These are phyloP conservation scores for Trichomonascaceae sp. DNA, from an alignment of 1,139 yeast genomes.

Conservation along the genomic window DNA sequence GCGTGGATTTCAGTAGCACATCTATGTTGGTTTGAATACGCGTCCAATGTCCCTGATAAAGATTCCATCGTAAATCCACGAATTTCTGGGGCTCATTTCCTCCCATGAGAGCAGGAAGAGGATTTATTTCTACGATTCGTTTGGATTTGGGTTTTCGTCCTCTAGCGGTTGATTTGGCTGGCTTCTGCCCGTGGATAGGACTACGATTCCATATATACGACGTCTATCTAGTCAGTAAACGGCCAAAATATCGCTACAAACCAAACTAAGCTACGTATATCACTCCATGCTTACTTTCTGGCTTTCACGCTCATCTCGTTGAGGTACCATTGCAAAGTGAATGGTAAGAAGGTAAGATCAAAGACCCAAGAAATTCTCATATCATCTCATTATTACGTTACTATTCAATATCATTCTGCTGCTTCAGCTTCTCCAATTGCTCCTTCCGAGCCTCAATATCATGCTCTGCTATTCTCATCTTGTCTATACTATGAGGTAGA, in stretches of 20 bases:
- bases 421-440: slow-evolving; percentile 25
- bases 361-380: not conserved
- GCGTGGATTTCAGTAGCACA: slow-evolving; percentile 19
- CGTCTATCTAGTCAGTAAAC: not conserved
- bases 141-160: not conserved
- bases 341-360: not conserved
- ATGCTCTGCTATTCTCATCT: slow-evolving; percentile 21
- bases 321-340: not conserved
- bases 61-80: slow-evolving; percentile 33
- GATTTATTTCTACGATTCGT: slow-evolving; percentile 14
- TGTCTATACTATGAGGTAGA: slow-evolving; percentile 41
- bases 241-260: not conserved
- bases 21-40: slow-evolving; percentile 20
- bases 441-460: slow-evolving; percentile 25
- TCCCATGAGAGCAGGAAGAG: slow-evolving; percentile 36
- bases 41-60: slow-evolving; percentile 30
- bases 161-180: not conserved
- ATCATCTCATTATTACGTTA: slow-evolving; percentile 3
- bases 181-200: not conserved
- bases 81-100: slow-evolving; percentile 33
- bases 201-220: slow-evolving; percentile 1
- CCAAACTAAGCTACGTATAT: not conserved
- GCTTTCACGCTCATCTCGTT: slow-evolving; percentile 1
- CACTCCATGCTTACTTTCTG: not conserved
- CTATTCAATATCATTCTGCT: slow-evolving; percentile 23